phyloP scores from a whole-genome alignment of 257 asterid species.

The Craterostigma plantagineum region DNA sequence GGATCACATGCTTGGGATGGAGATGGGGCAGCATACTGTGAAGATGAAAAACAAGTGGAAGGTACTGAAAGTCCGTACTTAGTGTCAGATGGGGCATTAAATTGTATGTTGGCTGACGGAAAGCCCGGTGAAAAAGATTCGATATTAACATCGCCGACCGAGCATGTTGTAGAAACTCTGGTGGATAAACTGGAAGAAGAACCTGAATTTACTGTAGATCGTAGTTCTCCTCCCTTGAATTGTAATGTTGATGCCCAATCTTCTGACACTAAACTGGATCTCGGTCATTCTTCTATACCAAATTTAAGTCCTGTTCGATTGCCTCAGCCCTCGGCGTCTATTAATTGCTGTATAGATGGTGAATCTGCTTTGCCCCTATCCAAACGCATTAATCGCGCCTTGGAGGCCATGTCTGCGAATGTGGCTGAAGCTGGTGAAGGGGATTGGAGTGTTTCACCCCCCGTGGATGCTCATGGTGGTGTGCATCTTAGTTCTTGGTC shows the following conservation, averaged over 20 bases:
- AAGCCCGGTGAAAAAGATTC: too few relatives aligned
- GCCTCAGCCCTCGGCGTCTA: conserved; percentile 29
- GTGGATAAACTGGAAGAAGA: conserved; percentile 22
- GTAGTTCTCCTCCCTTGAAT: conserved; percentile 11
- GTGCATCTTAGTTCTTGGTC: conserved; percentile 9
- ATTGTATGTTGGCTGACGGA: conserved; percentile 23
- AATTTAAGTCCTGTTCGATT: too few relatives aligned
- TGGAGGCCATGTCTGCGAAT: conserved; percentile 97
- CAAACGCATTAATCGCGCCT: conserved; percentile 83
- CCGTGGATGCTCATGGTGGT: conserved; percentile 14
- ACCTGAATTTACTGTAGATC: conserved; percentile 21
- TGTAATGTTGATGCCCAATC: conserved; percentile 18
- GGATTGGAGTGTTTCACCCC: conserved; percentile 15
- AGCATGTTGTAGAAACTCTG: conserved; percentile 17
- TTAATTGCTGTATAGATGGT: conserved; percentile 40
- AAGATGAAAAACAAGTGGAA: conserved; percentile 30
- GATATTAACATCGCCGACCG: conserved; percentile 27
- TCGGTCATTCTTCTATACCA: too few relatives aligned
- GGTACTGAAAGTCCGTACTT: conserved; percentile 20
- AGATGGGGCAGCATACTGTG: conserved; percentile 11
- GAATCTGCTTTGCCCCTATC: conserved; percentile 98
- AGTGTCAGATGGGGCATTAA: conserved; percentile 17
- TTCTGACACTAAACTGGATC: conserved; percentile 15
- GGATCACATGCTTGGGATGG: conserved; percentile 34
- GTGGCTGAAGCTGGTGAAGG: conserved; percentile 50